Evolutionary conservation across 352 stramenopile genomes (phyloP).

Genomic region (Elongisporangium undulatum): DNA sequence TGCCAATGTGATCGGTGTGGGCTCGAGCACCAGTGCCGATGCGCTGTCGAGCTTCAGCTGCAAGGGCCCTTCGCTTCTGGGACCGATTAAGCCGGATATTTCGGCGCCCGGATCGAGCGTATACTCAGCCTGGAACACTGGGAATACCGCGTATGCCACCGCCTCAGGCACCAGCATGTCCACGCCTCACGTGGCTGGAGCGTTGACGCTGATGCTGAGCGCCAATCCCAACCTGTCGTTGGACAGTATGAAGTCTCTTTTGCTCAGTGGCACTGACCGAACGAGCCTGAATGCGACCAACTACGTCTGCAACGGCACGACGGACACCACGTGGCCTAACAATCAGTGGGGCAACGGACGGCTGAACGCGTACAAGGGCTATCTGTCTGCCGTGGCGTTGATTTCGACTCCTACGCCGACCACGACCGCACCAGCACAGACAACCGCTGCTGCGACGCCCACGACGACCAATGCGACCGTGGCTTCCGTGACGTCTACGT

Average conservation of each 20-base stretch:
- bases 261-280: not conserved
- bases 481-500: not conserved
- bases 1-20: constrained; percentile 17
- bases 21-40: constrained; percentile 13
- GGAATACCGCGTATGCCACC: not conserved
- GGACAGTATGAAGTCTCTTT: not conserved
- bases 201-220: constrained; percentile 4
- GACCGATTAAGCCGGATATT: constrained; percentile 13
- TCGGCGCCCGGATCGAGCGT: constrained; percentile 11
- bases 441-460: not conserved
- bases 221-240: constrained; percentile 1
- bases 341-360: constrained; percentile 37
- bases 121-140: constrained; percentile 2
- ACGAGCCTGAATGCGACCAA: not conserved
- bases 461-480: not conserved
- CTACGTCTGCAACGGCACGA: constrained; percentile 6
- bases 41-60: constrained; percentile 9
- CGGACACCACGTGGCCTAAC: constrained; percentile 28
- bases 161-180: constrained; percentile 11
- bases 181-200: constrained; percentile 9
- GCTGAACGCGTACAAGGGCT: constrained; percentile 15
- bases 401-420: not conserved
- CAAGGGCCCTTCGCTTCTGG: constrained; percentile 10
- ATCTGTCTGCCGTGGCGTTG: not conserved
- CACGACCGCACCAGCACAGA: not conserved